Base-by-base conservation (phyloP, 495 filamentous ascomycete species). In the Parathielavia hyrcaniae region DNA sequence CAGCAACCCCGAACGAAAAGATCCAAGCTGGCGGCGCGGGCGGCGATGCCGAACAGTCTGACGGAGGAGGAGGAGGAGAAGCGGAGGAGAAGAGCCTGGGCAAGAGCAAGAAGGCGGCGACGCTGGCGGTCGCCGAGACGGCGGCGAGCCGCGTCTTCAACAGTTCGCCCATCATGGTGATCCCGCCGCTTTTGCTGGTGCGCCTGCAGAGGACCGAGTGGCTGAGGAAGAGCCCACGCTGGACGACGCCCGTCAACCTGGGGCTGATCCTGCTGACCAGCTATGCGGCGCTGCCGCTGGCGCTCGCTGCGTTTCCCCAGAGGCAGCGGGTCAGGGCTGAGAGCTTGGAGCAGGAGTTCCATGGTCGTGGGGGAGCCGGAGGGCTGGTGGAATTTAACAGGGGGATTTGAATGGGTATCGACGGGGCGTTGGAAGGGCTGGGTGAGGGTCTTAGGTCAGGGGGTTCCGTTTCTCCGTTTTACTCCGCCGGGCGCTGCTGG, bases 151-250 rank as follows among this genome's bases (percentile, higher is more conserved):
- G 93, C 35, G 89, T 97, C 35, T 72, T 97, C 61, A 98, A 97
- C 71, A 86, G 90, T 53, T 95, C 88, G 2, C 93, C 93, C 0
- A 92, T 98, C 72, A 98, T 98, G 93, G 90, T 95, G 5, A 73
- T 98, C 22, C 93, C 93, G 22, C 87, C 91, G 26, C 73, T 97
- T 60, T 73, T 92, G 39, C 77, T 96, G 56, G 86, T 96, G n/a
- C 74, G 83, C 51, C 71, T 97, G 55, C 91, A 96, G 77, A 77
- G 80, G 67, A 84, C 80, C 22, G 71, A 82, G 43, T 95, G 88
- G 90, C 67, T 96, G 63, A 82, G 81, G 71, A 73, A 71, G 56
- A 81, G 87, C 61, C 90, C 91, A 23, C 75, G 85, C 60, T 76
- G 86, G 72, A 83, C 84, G 6, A 64, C 88, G 50, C 90, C 90